Base-by-base conservation (phyloP, 2,329 filamentous ascomycete genomes). In the Diaporthe ampelina region DNA sequence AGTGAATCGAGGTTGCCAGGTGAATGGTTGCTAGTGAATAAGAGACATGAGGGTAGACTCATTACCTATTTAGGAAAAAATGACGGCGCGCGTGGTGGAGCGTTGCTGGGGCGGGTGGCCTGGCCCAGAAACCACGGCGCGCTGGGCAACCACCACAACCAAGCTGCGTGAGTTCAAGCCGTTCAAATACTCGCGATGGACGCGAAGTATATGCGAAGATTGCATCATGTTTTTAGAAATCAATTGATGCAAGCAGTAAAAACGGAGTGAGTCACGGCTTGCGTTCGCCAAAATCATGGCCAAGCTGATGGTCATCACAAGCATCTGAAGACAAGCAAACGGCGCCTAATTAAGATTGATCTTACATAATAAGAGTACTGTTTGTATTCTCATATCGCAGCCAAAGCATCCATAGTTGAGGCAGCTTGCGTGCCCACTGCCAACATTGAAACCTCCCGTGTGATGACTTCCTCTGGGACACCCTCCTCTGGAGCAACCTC, bases 151-250 rank as follows among this genome's bases (percentile, higher is more conserved):
- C 1, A 61, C 37, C 58, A 17, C 26, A n/a, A 26, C 26, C 40
- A 26, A 21, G 37, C 10, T 17, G 17, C 0, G 58, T 43, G 35
- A 40, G 17, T 48, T 29, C 15, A 63, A 19, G 24, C 9, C 8
- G 9, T 11, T 35, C 15, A 65, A 32, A 65, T 63, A 21, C n/a
- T 15, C 21, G 13, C 1, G 4, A 8, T 9, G 26, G 1, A 17
- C 19, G 1, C 40, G 19, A 17, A 0, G 3, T 4, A n/a, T n/a
- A 2, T 3, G 19, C n/a, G 11, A 26, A 7, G 1, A n/a, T 21
- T 48, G 19, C 40, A 48, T 21, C 40, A 48, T 19, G 21, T 17
- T 8, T 15, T 48, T 4, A 32, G 1, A 48, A n/a, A n/a, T n/a
- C 11, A 9, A 48, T 13, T 5, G 21, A 2, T 32, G n/a, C 59